Evolutionary conservation across 306 rosid genomes (phyloP).

Genomic region (Lotus japonicus): DNA sequence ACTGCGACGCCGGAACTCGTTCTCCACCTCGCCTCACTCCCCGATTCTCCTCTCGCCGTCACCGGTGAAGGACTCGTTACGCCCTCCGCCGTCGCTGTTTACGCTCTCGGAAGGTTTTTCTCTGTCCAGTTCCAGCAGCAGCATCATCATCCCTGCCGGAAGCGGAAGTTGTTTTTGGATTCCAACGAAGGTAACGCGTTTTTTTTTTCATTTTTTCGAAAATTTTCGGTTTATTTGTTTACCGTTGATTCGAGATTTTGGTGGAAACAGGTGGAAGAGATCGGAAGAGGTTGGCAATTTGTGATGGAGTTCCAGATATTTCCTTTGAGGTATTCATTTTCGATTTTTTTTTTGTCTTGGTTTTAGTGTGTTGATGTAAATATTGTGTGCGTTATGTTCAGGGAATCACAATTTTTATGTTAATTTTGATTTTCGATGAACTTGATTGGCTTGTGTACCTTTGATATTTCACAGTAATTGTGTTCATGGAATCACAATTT

Average conservation of each 20-base stretch:
- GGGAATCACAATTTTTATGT: background rate
- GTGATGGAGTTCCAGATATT: background rate
- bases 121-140: background rate
- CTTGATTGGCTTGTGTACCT: background rate
- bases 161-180: slow-evolving; percentile 27
- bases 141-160: background rate
- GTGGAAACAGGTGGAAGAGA: slow-evolving; percentile 5
- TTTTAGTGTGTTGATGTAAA: background rate
- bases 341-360: background rate
- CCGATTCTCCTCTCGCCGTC: slow-evolving; percentile 35
- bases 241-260: background rate
- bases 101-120: slow-evolving; percentile 13
- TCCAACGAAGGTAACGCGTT: background rate
- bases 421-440: background rate
- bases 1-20: slow-evolving; percentile 28
- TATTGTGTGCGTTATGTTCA: background rate
- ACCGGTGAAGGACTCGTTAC: slow-evolving; percentile 21
- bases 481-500: background rate
- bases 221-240: background rate
- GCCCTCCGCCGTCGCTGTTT: slow-evolving; percentile 26
- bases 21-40: slow-evolving; percentile 23
- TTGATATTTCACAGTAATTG: background rate
- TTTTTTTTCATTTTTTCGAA: too few relatives aligned
- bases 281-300: slow-evolving; percentile 4
- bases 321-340: slow-evolving; percentile 4